phyloP scores from a whole-genome alignment of 148 eudicot species.

The Tetragonia tetragonoides region DNA sequence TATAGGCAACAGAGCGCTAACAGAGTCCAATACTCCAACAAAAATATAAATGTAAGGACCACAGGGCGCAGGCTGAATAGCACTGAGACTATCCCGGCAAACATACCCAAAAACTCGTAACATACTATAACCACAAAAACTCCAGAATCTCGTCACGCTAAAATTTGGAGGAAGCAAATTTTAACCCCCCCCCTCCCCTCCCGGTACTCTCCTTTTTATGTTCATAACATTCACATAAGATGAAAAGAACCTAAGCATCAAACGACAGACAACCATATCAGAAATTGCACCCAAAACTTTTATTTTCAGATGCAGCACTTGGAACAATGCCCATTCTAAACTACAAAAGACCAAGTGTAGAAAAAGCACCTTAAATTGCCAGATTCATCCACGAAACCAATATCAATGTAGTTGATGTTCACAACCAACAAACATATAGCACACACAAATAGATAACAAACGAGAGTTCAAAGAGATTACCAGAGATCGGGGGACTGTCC shows the following conservation, averaged over 20 bases:
- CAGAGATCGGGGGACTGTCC: slow-evolving; percentile 52
- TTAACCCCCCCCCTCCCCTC: too few species aligned
- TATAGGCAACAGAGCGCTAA: too few species aligned
- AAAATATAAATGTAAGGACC: too few species aligned
- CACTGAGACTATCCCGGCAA: too few species aligned
- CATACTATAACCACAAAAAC: background rate
- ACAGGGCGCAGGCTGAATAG: too few species aligned
- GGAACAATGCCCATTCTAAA: background rate
- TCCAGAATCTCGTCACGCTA: background rate
- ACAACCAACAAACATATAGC: slow-evolving; percentile 1
- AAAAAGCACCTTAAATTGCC: background rate
- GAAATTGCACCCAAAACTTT: background rate
- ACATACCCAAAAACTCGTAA: too few species aligned
- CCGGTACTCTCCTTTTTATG: too few species aligned
- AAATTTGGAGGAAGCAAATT: background rate
- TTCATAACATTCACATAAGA: too few species aligned
- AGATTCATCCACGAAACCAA: background rate
- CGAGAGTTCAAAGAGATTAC: slow-evolving; percentile 27
- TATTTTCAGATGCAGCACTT: background rate
- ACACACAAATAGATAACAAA: background rate
- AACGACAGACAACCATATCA: background rate
- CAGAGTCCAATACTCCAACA: too few species aligned
- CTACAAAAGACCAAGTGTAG: background rate
- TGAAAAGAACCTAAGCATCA: too few species aligned
- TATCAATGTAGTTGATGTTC: background rate